Evolutionary conservation across 2,329 filamentous ascomycete species (phyloP).

Genomic region (Fonsecaea pugnacius): DNA sequence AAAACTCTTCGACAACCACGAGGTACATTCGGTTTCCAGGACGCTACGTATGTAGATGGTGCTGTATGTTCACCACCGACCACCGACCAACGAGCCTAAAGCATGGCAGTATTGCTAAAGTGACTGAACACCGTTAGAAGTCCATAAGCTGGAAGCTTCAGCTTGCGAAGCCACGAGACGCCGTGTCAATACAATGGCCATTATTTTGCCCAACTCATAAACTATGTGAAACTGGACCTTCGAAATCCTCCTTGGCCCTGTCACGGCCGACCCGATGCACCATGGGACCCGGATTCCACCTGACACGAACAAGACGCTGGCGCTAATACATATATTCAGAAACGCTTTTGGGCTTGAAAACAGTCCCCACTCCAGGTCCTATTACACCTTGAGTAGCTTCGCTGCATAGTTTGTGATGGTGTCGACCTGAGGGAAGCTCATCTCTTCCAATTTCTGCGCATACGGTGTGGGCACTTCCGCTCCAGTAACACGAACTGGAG

Average conservation of each 20-base stretch:
- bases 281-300: slow-evolving; percentile 17
- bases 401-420: slow-evolving; percentile 86
- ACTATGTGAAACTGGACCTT: slow-evolving; percentile 25
- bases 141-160: neutral
- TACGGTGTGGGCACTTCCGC: slow-evolving; percentile 98
- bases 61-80: neutral
- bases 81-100: neutral
- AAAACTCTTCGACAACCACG: neutral
- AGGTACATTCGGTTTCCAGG: neutral
- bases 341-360: slow-evolving; percentile 25
- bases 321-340: slow-evolving; percentile 33
- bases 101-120: neutral
- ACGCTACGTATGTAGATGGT: neutral
- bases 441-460: slow-evolving; percentile 86
- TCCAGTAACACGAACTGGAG: slow-evolving; percentile 90
- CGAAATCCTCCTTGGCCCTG: slow-evolving; percentile 19
- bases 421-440: slow-evolving; percentile 89
- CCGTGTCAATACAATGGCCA: slow-evolving; percentile 8
- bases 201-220: slow-evolving; percentile 4
- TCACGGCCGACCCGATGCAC: slow-evolving; percentile 24
- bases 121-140: neutral
- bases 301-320: slow-evolving; percentile 28
- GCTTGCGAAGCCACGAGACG: neutral
- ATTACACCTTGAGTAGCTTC: slow-evolving; percentile 82
- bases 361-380: slow-evolving; percentile 8